These are phyloP conservation scores for Spergularia azorica DNA, from an alignment of 179 eudicot genomes.

Conservation along the genomic window DNA sequence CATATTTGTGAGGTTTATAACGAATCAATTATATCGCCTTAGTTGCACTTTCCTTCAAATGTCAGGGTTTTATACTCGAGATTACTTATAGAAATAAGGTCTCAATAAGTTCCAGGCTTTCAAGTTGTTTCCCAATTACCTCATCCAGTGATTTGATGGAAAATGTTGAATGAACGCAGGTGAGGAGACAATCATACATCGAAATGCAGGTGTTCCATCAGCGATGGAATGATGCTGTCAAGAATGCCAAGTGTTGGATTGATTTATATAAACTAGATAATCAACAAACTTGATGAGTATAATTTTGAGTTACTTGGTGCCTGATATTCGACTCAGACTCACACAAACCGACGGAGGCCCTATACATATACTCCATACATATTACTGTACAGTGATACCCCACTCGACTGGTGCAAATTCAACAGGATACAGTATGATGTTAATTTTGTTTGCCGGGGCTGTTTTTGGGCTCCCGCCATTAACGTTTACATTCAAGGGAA, in stretches of 20 bases:
- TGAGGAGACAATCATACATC: slow-evolving; percentile 34
- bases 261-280: slow-evolving; percentile 30
- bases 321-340: background rate
- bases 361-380: slow-evolving; percentile 9
- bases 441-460: background rate
- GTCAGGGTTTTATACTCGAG: background rate
- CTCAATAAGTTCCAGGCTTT: background rate
- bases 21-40: background rate
- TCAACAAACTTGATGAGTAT: slow-evolving; percentile 3
- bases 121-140: background rate
- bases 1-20: too few relatives aligned
- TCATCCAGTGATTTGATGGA: background rate
- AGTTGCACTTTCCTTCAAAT: background rate
- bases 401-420: background rate
- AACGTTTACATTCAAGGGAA: background rate
- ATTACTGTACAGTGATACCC: slow-evolving; percentile 6
- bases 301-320: background rate
- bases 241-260: slow-evolving; percentile 36
- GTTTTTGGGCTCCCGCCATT: background rate
- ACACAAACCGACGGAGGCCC: background rate
- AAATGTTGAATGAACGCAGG: slow-evolving; percentile 26
- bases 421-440: background rate
- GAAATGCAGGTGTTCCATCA: slow-evolving; percentile 42
- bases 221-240: slow-evolving; percentile 47
- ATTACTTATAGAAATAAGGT: background rate